Evolutionary conservation across 345 rosid species (phyloP), one percentile per base, ranked within the genome.

Genomic region (Gossypium herbaceum): DNA sequence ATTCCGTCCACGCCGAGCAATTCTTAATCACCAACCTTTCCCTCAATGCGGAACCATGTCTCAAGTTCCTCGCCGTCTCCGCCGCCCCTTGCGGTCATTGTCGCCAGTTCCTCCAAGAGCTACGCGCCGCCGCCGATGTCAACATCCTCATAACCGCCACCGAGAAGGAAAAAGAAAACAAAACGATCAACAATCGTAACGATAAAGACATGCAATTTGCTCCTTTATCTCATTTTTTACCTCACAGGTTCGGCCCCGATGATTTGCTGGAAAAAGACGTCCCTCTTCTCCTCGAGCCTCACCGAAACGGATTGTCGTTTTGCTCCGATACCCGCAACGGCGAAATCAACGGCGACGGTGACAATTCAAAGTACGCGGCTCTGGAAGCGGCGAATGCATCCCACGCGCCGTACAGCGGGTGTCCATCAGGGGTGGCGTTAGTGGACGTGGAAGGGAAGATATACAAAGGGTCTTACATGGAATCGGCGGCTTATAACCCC

Each of bases 71-170:
- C 67, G 92, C 94, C 74, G 99, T 95, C 78, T 95, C 98, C 79
- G 73, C 92, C 83, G 93, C 99, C 24, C 99, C 99, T 0, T 95
- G 99, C 43, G 99, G 99, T 71, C 99, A 95, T 89, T 95, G 99
- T 90, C 99, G 99, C 65, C 99, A 95, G 39, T 95, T 95, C 82
- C 66, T 90, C 5, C 99, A 90, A 66, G 99, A 95, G 81, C 78
- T 95, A 81, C 97, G 97, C 29, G 64, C 78, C 75, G 92, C 94
- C 9, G 62, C 90, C 3, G 88, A 86, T n/a, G 79, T 95, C 70
- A 79, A 74, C 62, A 76, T 95, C 84, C 79, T 80, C 61, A 80
- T 93, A 75, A 80, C 87, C 59, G n/a, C 60, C 8, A 13, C 39
- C 17, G 70, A 75, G 11, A 19, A 65, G 48, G 77, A 65, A 54